These are phyloP conservation scores for Collybia sordida DNA, from an alignment of 768 basidiomycete genomes.

Conservation along the genomic window DNA sequence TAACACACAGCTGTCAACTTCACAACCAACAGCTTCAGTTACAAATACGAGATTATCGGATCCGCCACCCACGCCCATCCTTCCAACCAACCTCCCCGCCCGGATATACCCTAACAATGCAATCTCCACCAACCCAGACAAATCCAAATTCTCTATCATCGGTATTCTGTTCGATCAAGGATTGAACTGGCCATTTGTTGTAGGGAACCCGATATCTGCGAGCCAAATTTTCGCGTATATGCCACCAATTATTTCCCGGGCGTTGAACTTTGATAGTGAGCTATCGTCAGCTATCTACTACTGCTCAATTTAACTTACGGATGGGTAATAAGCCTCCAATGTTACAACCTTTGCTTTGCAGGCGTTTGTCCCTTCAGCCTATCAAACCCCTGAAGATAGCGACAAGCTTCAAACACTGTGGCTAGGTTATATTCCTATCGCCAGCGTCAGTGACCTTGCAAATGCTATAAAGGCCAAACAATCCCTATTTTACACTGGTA, in stretches of 20 bases:
- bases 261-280: conserved; percentile 30
- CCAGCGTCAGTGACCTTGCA: conserved; percentile 58
- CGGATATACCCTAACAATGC: conserved; percentile 50
- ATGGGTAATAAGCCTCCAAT: conserved; percentile 23
- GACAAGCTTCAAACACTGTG: conserved; percentile 63
- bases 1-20: conserved; percentile 42
- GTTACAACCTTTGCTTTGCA: conserved; percentile 55
- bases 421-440: conserved; percentile 65
- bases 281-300: conserved; percentile 3
- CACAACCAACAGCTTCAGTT: conserved; percentile 17
- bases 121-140: conserved; percentile 21
- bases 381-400: conserved; percentile 46
- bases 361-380: conserved; percentile 65
- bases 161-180: conserved; percentile 59
- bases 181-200: conserved; percentile 74
- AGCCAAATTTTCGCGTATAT: conserved; percentile 79
- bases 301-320: too few relatives aligned
- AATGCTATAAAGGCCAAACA: conserved; percentile 58
- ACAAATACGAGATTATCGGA: conserved; percentile 18
- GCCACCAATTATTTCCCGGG: conserved; percentile 41
- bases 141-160: conserved; percentile 48
- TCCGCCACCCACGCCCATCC: conserved; percentile 37
- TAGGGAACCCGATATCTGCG: conserved; percentile 50
- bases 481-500: conserved; percentile 65
- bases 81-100: conserved; percentile 50